Percentiles rank a stretch among this genome's conserved stretches.
Conservation (phyloP, 768 basidiomycete genomes). For the Suillus americanus region DNA sequence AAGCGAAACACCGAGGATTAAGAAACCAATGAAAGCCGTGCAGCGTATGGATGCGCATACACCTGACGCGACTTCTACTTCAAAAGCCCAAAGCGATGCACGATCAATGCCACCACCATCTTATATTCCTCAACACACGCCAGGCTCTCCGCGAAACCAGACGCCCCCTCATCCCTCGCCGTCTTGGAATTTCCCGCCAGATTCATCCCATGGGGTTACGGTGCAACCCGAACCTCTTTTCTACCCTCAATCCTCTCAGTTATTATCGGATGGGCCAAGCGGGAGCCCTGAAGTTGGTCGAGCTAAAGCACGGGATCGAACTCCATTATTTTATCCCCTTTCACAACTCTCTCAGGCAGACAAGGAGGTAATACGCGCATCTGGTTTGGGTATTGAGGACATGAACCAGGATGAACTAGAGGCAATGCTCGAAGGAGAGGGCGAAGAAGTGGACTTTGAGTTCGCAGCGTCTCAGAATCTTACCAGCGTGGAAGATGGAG, state of each 20-base stretch:
- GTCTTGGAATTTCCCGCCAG: background rate
- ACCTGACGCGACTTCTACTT: conserved; percentile 9
- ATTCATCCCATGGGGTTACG: conserved; percentile 1
- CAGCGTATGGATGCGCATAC: conserved; percentile 25
- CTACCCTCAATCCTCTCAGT: conserved; percentile 26
- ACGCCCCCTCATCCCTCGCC: background rate
- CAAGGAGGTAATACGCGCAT: conserved; percentile 50
- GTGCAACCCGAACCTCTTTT: conserved; percentile 19
- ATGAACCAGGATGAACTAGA: conserved; percentile 65
- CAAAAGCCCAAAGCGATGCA: conserved; percentile 17
- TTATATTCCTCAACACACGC: conserved; percentile 16
- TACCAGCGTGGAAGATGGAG: conserved; percentile 5
- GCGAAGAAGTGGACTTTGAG: conserved; percentile 32
- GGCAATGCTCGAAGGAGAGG: conserved; percentile 39
- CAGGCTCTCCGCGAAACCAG: conserved; percentile 11
- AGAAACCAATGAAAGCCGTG: conserved; percentile 38
- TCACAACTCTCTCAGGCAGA: conserved; percentile 64
- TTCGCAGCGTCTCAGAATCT: conserved; percentile 4
- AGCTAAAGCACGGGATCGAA: conserved; percentile 9
- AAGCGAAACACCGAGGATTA: conserved; percentile 41
- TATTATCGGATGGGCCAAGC: conserved; percentile 6
- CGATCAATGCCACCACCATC: conserved; percentile 43
- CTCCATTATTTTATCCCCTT: conserved; percentile 44
- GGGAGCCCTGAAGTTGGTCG: conserved; percentile 2
- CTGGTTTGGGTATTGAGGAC: conserved; percentile 65